phyloP scores from a whole-genome alignment of 495 filamentous ascomycete species.

The Aspergillus hancockii region DNA sequence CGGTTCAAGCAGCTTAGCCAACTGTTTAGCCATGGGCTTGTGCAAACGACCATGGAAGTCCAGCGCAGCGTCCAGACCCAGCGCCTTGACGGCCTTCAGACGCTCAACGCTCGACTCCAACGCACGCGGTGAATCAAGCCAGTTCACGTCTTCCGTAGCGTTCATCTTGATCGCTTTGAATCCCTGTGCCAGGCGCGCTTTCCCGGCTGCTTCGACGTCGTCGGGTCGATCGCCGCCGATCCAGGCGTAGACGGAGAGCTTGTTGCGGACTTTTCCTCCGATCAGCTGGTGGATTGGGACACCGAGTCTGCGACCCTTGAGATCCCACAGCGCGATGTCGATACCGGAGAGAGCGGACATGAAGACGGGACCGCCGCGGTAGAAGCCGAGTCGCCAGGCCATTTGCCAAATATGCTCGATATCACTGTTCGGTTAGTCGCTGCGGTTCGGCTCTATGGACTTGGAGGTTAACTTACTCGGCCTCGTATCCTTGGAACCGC shows the following conservation, averaged over 20 bases:
- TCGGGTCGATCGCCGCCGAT: constrained; percentile 79
- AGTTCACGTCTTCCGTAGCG: constrained; percentile 74
- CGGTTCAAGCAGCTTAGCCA: constrained; percentile 69
- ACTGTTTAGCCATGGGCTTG: constrained; percentile 80
- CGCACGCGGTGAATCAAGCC: constrained; percentile 70
- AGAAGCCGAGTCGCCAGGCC: constrained; percentile 69
- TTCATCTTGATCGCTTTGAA: constrained; percentile 82
- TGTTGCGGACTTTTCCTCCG: constrained; percentile 71
- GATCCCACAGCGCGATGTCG: constrained; percentile 80
- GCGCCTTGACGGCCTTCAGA: constrained; percentile 65
- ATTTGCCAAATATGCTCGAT: constrained; percentile 83
- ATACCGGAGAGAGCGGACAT: constrained; percentile 78
- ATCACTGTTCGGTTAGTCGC: constrained; percentile 50
- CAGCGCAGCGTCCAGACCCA: constrained; percentile 70
- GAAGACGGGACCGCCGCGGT: constrained; percentile 77
- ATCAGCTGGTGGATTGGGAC: constrained; percentile 73
- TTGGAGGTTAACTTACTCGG: constrained; percentile 54
- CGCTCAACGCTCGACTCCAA: constrained; percentile 68
- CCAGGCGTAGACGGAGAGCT: constrained; percentile 75
- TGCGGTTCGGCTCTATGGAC: not conserved
- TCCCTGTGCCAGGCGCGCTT: constrained; percentile 66
- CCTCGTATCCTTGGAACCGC: constrained; percentile 67
- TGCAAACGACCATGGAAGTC: constrained; percentile 82
- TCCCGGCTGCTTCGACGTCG: constrained; percentile 63
- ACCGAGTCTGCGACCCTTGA: constrained; percentile 60